phyloP scores from a whole-genome alignment of 2,329 filamentous ascomycete species.

The Cladorrhinum sp. region DNA sequence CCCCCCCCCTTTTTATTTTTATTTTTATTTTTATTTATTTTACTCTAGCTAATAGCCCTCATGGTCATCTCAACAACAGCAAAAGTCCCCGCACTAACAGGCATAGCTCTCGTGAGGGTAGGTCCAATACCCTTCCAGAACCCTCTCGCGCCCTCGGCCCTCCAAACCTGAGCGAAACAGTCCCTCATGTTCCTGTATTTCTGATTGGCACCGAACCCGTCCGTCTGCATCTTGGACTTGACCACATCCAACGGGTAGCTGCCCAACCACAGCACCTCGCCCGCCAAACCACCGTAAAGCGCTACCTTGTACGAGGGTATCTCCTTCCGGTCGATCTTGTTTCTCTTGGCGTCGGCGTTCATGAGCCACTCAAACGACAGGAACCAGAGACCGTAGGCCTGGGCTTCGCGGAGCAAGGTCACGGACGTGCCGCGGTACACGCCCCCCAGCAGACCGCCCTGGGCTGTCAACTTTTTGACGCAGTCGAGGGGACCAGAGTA shows the following conservation, averaged over 20 bases:
- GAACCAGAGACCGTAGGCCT: conserved; percentile 97
- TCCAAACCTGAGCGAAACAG: conserved; percentile 82
- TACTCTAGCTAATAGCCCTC: conserved; percentile 56
- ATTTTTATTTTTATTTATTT: no score
- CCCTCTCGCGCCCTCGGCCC: conserved; percentile 70
- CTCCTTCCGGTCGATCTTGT: conserved; percentile 69
- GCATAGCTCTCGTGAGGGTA: conserved; percentile 91
- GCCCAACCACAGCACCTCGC: conserved; percentile 87
- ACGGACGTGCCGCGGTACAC: conserved; percentile 86
- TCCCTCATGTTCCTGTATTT: conserved; percentile 80
- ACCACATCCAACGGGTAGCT: conserved; percentile 96
- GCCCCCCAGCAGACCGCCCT: conserved; percentile 64
- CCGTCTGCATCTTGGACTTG: conserved; percentile 99
- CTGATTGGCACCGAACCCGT: conserved; percentile 74
- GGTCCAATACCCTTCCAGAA: conserved; percentile 96
- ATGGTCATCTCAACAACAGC: conserved; percentile 71
- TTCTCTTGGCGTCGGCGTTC: conserved; percentile 81
- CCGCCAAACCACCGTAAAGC: conserved; percentile 86
- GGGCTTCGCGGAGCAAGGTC: conserved; percentile 82
- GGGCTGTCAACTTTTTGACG: conserved; percentile 72
- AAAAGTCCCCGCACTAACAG: conserved; percentile 96
- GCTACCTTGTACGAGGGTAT: conserved; percentile 84
- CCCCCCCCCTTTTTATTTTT: no score
- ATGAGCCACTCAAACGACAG: conserved; percentile 93
- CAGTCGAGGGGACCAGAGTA: conserved; percentile 89